Evolutionary conservation across 2,329 filamentous ascomycete species (phyloP), one percentile per base, ranked within the genome.

Genomic region (Gliomastix tumulicola): DNA sequence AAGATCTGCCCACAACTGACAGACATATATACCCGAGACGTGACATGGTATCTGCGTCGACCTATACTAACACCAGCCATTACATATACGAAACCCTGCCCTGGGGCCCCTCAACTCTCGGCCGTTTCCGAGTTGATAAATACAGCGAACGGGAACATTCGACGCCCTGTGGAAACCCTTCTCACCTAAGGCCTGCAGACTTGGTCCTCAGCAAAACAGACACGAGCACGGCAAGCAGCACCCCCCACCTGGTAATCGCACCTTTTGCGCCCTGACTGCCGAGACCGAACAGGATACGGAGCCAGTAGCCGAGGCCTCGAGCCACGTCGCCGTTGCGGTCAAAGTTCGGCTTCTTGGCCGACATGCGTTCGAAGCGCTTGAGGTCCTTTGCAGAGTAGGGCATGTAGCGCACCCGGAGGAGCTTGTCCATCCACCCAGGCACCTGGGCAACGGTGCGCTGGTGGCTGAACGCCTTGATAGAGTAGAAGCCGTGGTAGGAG

Each of bases 401-500:
- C 62, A 79, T 74, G 61, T 84, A 84, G 42, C 86, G 74, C 36
- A 86, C 68, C 40, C 74, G 70, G 46, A 90, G 63, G 41, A 88
- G 51, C 27, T 62, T 44, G 21, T 65, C 62, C 23, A 54, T 45
- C 63, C 62, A 65, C 39, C 36, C 41, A 6, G 63, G 63, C 6
- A 59, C 49, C 31, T 55, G 45, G 35, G 59, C 51, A 23, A 65
- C 54, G 43, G 53, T 50, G 25, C 63, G 60, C 38, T 55, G 51
- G 47, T 66, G 62, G 37, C 55, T 59, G 37, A 66, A 66, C 19
- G 57, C 47, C 32, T 62, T 56, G 53, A 75, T 62, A 23, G 69
- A 67, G 49, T 65, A 62, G 43, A 56, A 53, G 15, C 69, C 71
- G 45, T 71, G 68, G 47, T 74, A 72, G 36, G 51, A 54, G 36